A percentile compares a stretch with the other conserved stretches of the same genome.
Evolutionary conservation across 176 grass and related monocot genomes (phyloP).

Genomic region (Tillandsia fasciculata): DNA sequence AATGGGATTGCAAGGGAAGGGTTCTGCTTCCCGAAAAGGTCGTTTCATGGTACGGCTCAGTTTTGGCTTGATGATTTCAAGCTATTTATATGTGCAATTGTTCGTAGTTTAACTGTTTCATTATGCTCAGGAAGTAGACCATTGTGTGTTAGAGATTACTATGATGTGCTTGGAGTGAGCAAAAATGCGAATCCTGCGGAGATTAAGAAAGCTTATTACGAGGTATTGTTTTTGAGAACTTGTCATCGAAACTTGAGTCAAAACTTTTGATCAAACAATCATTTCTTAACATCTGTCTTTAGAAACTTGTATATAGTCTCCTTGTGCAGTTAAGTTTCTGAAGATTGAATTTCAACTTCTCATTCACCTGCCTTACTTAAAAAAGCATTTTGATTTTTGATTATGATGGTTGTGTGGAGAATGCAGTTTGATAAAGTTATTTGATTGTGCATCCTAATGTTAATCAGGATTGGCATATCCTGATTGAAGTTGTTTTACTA

Average conservation of each 20-base stretch:
- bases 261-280: not conserved
- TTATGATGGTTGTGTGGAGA: not conserved
- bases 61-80: not conserved
- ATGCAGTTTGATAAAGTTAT: not conserved
- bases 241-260: not conserved
- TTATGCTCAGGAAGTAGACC: constrained; percentile 48
- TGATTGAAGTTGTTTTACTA: not conserved
- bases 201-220: constrained; percentile 85
- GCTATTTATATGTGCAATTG: not conserved
- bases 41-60: constrained; percentile 27
- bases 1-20: constrained; percentile 7
- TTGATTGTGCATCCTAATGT: not conserved
- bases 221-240: constrained; percentile 23
- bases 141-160: constrained; percentile 53
- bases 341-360: not conserved
- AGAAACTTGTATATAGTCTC: not conserved
- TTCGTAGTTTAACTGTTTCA: constrained; percentile 4
- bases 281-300: not conserved
- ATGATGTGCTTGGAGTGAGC: constrained; percentile 66
- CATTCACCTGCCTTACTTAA: too few species aligned
- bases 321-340: constrained; percentile 5
- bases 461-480: not conserved
- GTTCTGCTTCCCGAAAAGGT: constrained; percentile 18
- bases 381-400: not conserved
- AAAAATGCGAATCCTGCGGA: constrained; percentile 56